Conservation (phyloP, 1,284 basidiomycete genomes). For the Sutorius eximius region DNA sequence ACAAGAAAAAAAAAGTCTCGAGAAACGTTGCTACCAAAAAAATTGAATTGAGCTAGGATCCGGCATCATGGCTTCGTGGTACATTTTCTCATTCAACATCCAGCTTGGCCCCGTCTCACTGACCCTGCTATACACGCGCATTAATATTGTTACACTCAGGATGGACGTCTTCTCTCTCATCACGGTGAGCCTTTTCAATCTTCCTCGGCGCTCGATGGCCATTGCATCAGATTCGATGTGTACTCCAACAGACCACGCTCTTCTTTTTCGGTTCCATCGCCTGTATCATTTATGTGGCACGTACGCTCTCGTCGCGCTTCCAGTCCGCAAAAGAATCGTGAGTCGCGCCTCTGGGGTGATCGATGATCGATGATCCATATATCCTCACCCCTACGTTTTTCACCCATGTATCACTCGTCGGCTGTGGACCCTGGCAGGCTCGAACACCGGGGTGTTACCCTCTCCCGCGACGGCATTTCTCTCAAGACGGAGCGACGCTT, state of each 20-base stretch:
- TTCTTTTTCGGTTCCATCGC: conserved; percentile 46
- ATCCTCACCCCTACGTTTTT: neutral
- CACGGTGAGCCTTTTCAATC: conserved; percentile 27
- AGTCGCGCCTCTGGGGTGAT: neutral
- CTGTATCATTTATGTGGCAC: conserved; percentile 37
- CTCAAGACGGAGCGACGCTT: conserved; percentile 61
- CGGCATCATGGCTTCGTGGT: conserved; percentile 29
- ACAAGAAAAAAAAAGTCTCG: neutral
- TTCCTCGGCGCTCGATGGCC: too few species aligned
- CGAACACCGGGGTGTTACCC: conserved; percentile 52
- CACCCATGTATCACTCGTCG: neutral
- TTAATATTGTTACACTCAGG: conserved; percentile 28
- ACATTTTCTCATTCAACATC: neutral
- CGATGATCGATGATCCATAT: neutral
- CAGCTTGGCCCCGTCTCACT: neutral
- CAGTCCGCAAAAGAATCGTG: conserved; percentile 50
- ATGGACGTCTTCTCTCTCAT: conserved; percentile 42
- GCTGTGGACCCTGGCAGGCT: conserved; percentile 39
- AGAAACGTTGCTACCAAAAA: neutral
- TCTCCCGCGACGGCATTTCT: conserved; percentile 57
- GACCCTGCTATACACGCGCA: neutral
- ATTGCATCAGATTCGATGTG: neutral
- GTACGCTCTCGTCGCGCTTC: conserved; percentile 40
- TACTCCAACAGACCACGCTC: conserved; percentile 40
- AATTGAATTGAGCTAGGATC: neutral